Evolutionary conservation across 805 yeast species (phyloP).

Genomic region (Cyberlindnera meyerae): DNA sequence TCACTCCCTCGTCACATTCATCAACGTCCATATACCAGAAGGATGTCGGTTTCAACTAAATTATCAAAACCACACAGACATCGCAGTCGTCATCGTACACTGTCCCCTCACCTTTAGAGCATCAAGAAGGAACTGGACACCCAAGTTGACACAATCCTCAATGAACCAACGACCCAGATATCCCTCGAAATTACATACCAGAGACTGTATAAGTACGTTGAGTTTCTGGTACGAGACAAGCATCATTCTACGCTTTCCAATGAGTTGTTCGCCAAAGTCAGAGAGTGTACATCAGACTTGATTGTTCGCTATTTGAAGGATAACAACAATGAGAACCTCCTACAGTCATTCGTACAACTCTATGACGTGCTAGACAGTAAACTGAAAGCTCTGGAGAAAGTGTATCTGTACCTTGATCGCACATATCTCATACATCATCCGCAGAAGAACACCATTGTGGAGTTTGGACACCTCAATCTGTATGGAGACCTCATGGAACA

Average conservation of each 20-base stretch:
- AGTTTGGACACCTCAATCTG: constrained; percentile 9
- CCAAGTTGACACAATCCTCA: constrained; percentile 5
- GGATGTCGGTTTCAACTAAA: neutral
- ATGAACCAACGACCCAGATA: constrained; percentile 1
- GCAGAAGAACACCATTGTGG: constrained; percentile 15
- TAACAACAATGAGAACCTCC: neutral
- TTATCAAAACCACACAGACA: neutral
- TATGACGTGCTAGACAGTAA: constrained; percentile 9
- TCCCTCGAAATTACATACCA: constrained; percentile 5
- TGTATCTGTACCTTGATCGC: constrained; percentile 22
- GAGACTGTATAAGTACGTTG: constrained; percentile 23
- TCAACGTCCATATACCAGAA: neutral
- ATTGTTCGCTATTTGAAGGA: neutral
- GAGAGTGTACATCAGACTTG: neutral
- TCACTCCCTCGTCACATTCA: too few species aligned
- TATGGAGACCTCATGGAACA: constrained; percentile 7
- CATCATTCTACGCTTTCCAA: constrained; percentile 18
- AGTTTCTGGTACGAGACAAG: constrained; percentile 23
- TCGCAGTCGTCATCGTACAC: constrained; percentile 3
- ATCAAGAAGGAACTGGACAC: constrained; percentile 4
- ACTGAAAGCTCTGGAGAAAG: constrained; percentile 9
- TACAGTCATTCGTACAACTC: constrained; percentile 6
- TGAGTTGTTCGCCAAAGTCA: constrained; percentile 10
- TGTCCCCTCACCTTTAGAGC: constrained; percentile 7
- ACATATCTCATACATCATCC: constrained; percentile 26